Evolutionary conservation across 192 early-diverging fungal genomes (phyloP), one percentile per base, ranked within the genome.

Genomic region (Coemansia umbellata): DNA sequence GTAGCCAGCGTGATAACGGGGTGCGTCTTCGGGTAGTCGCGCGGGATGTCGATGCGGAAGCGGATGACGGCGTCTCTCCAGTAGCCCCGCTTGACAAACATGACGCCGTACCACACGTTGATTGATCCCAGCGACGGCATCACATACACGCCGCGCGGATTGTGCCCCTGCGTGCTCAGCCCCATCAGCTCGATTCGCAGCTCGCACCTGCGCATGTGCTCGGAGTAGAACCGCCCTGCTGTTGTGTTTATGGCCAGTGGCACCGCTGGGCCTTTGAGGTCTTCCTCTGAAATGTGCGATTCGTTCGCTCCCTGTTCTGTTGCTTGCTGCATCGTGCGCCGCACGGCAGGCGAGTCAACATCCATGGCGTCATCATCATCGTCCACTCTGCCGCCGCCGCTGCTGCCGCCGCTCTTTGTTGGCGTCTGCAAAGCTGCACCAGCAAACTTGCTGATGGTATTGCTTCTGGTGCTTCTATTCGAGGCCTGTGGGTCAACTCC

Each of bases 31-130:
- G 93, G 93, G 63, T 96, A 94, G 22, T 83, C 80, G 36, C 69
- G 68, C 17, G 91, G 91, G 37, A 94, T 92, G 17, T 80, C 61
- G 36, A 94, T 71, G 60, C 84, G 65, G 76, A 94, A 96, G 54
- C 93, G 89, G 65, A 96, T 90, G 5, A 94, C 91, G 0, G 86
- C 92, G 39, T 89, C 85, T 26, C 84, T 83, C 72, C 92, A 96
- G 71, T 86, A 94, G 26, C 93, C 93, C 27, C 90, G 85, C 66
- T 93, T 90, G 27, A 96, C 72, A 67, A 94, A 92, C 26, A 96
- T 66, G 5, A 86, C 84, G 0, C 90, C 93, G 56, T 87, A 82
- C 92, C 92, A 94, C 43, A 81, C 89, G 84, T 60, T 64, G 9
- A 71, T 69, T 18, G 68, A 58, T 9, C 27, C 32, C 18, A 60